Conservation (phyloP, 305 asterid genomes). For the Andrographis paniculata region DNA sequence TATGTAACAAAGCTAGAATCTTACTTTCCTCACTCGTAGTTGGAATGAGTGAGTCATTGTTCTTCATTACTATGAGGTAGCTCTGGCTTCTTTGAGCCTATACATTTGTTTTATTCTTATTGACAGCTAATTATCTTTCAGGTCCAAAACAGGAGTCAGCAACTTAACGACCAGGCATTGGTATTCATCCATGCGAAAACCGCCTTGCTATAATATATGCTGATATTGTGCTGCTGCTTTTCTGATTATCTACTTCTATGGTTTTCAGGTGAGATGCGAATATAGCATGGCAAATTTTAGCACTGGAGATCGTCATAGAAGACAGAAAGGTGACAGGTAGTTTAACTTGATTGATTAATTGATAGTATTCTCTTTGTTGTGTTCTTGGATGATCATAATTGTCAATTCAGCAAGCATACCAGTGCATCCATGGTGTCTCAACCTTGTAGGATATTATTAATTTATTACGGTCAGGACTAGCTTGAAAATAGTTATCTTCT, state of each 20-base stretch:
- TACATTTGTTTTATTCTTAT: too few relatives aligned
- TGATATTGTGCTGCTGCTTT: neutral
- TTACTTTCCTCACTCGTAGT: neutral
- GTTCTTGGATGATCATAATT: conserved; percentile 7
- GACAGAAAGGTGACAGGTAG: conserved; percentile 93
- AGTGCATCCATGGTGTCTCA: conserved; percentile 1
- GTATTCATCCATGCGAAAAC: conserved; percentile 35
- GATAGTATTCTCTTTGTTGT: neutral
- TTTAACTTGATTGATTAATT: conserved; percentile 5
- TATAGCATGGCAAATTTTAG: conserved; percentile 99
- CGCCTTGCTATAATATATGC: conserved; percentile 4
- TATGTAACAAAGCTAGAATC: neutral
- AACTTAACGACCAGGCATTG: conserved; percentile 72
- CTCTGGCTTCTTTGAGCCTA: too few relatives aligned
- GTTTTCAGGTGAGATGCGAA: conserved; percentile 77
- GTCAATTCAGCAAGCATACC: neutral
- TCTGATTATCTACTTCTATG: conserved; percentile 8
- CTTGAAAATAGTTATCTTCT: neutral
- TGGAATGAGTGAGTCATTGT: neutral
- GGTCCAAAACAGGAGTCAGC: conserved; percentile 89
- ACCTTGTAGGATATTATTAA: neutral
- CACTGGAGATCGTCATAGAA: conserved; percentile 90
- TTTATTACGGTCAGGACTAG: neutral
- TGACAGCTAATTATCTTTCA: conserved; percentile 24
- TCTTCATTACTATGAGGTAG: neutral